Conservation (phyloP, 495 filamentous ascomycete species). For the Hypoxylon lienhwacheense region DNA sequence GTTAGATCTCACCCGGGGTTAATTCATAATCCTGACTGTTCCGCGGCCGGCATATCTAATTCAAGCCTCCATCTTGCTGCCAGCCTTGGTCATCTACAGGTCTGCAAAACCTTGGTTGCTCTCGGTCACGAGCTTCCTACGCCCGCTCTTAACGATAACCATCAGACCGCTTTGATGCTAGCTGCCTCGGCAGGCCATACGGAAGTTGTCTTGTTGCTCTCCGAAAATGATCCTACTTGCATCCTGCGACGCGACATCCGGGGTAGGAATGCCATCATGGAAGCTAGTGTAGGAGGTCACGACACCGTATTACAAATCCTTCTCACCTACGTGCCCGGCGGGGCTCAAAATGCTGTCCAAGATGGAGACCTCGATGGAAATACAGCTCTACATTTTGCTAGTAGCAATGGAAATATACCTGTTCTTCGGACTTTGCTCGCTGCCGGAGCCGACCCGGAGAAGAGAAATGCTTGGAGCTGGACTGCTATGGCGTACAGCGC, state of each 20-base stretch:
- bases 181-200: constrained; percentile 61
- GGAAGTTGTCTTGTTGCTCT: constrained; percentile 62
- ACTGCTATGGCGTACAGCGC: constrained; percentile 71
- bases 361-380: constrained; percentile 67
- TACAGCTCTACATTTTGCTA: constrained; percentile 73
- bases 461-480: constrained; percentile 70
- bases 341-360: constrained; percentile 50
- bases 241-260: constrained; percentile 58
- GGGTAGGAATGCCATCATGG: constrained; percentile 62
- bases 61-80: constrained; percentile 78
- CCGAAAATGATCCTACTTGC: constrained; percentile 42
- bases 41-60: constrained; percentile 58
- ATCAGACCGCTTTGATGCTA: constrained; percentile 71
- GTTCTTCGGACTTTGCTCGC: constrained; percentile 71
- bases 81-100: constrained; percentile 63
- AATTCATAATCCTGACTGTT: constrained; percentile 72
- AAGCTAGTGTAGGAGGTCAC: constrained; percentile 57
- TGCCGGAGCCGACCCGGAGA: constrained; percentile 65
- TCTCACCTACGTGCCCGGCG: constrained; percentile 54
- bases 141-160: constrained; percentile 67
- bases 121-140: constrained; percentile 59
- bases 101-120: constrained; percentile 58
- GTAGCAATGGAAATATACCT: constrained; percentile 68
- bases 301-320: constrained; percentile 63
- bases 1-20: constrained; percentile 65